A percentile compares a stretch with the other conserved stretches of the same genome.
Evolutionary conservation across 371 early-diverging fungal genomes (phyloP).

Genomic region (Lichtheimia hyalospora): DNA sequence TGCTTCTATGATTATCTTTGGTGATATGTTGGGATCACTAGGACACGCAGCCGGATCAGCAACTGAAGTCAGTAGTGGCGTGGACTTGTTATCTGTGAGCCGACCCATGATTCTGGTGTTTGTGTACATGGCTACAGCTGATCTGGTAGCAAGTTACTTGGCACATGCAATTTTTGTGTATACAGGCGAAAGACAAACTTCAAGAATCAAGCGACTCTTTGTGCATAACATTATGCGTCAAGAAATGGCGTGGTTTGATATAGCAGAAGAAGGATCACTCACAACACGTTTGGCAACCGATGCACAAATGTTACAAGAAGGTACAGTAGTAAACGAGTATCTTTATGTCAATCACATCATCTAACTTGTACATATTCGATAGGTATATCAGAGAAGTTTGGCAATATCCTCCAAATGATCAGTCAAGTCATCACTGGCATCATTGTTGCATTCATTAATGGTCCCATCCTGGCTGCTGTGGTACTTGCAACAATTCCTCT

Average conservation of each 20-base stretch:
- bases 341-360: no score
- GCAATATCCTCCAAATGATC: constrained; percentile 11
- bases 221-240: constrained; percentile 76
- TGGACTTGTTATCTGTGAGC: constrained; percentile 14
- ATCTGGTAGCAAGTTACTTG: constrained; percentile 14
- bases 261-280: neutral
- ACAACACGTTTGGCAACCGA: constrained; percentile 67
- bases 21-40: constrained; percentile 3
- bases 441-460: constrained; percentile 66
- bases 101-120: constrained; percentile 17
- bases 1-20: constrained; percentile 38
- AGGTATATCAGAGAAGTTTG: constrained; percentile 79
- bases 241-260: constrained; percentile 50
- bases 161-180: constrained; percentile 19
- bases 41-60: no score
- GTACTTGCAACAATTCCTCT: constrained; percentile 40
- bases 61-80: neutral
- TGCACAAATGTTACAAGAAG: constrained; percentile 64
- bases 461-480: constrained; percentile 77
- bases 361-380: no score
- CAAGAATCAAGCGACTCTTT: constrained; percentile 58
- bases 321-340: constrained; percentile 13
- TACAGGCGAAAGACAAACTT: constrained; percentile 17
- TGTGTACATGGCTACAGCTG: constrained; percentile 19
- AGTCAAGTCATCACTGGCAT: constrained; percentile 50